Percentiles rank a stretch among this genome's conserved stretches.
Conservation (phyloP, 1,284 basidiomycete genomes). For the Heterobasidion parviporum region DNA sequence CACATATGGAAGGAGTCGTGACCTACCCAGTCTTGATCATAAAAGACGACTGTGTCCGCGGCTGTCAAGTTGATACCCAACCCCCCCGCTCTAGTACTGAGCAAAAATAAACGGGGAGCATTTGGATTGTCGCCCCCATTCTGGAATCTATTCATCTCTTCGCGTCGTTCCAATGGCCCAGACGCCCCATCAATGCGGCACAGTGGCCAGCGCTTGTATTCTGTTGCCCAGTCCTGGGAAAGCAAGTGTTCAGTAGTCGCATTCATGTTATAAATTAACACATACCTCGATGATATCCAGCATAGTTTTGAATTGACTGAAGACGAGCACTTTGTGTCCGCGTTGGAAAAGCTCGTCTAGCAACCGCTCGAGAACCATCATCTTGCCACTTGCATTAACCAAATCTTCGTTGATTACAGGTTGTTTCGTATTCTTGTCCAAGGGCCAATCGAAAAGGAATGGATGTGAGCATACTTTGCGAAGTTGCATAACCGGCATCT, state of each 20-base stretch:
- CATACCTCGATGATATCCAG: constrained; percentile 85
- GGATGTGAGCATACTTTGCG: constrained; percentile 94
- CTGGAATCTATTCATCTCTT: constrained; percentile 85
- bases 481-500: constrained; percentile 93
- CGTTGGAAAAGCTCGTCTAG: constrained; percentile 78
- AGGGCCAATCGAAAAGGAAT: constrained; percentile 86
- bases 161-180: constrained; percentile 67
- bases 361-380: constrained; percentile 90
- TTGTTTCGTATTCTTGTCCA: constrained; percentile 53
- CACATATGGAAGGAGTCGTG: background rate
- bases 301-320: constrained; percentile 95
- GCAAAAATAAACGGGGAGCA: constrained; percentile 77
- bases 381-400: constrained; percentile 87
- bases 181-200: constrained; percentile 91
- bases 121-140: constrained; percentile 53
- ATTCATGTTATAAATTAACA: background rate
- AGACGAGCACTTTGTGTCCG: constrained; percentile 87
- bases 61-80: constrained; percentile 88
- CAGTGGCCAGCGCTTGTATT: constrained; percentile 73
- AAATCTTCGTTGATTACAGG: constrained; percentile 67
- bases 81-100: constrained; percentile 91
- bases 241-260: background rate
- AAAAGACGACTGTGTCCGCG: constrained; percentile 93
- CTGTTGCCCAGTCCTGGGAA: constrained; percentile 75
- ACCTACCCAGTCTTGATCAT: constrained; percentile 90